Evolutionary conservation across 176 grass and related monocot genomes (phyloP), one percentile per base, ranked within the genome.

Genomic region (Cenchrus fungigraminus): DNA sequence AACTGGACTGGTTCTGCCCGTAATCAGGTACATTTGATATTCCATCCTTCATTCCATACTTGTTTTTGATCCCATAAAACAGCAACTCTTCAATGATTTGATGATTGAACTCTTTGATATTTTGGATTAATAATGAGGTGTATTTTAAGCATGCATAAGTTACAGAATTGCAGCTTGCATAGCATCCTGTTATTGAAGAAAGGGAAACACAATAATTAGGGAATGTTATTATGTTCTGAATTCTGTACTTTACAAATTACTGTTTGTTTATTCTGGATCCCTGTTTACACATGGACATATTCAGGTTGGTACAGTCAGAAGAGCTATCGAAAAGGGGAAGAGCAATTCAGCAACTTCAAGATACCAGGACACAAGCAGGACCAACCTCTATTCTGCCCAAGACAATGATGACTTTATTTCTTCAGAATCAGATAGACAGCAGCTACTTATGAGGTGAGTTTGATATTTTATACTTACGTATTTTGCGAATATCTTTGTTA

Each of bases 381-480:
- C 55, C 80, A 91, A 84, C 22, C 58, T 89, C 54, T 95, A 92
- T 73, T 77, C 78, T 60, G 17, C 84, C 65, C 57, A 88, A 86
- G 88, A 95, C 44, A 92, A 92, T 68, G 93, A 95, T 73, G 97
- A 98, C 68, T 95, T 88, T 78, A 98, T 98, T 56, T 50, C 91
- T 82, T 98, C 91, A 84, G 97, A 98, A 91, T 98, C 97, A 67
- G 97, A 98, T 83, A 90, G 90, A 17, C 97, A 98, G 66, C 84
- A 84, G 75, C 91, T 98, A 56, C 93, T 98, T 56, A 94, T 98
- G 79, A 95, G 92, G 93, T 94, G 85, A 92, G 52, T 76, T 28
- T 87, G 34, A 11, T 57, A 74, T 62, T 20, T 12, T 87, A 31
- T 2, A 45, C 4, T 45, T 45, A 45, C 44, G 8, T 31, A 52